Evolutionary conservation across 1,284 basidiomycete genomes (phyloP).

Genomic region (Testicularia cyperi): DNA sequence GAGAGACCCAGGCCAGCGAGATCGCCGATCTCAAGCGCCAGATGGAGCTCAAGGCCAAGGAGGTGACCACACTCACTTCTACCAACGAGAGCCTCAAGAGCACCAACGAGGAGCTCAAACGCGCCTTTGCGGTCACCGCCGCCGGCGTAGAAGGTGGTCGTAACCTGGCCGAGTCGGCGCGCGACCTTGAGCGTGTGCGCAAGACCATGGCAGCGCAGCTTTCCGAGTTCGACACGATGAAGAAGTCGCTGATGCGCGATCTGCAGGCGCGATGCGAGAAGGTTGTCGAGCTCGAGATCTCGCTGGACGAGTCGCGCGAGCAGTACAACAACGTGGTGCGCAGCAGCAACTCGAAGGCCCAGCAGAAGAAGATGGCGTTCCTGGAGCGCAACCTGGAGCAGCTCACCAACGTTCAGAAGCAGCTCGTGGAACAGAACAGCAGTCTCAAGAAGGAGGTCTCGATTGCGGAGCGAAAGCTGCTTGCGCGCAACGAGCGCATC

Average conservation of each 20-base stretch:
- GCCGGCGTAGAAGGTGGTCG: slow-evolving; percentile 95
- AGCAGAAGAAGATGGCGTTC: slow-evolving; percentile 99
- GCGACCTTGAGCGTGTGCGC: slow-evolving; percentile 93
- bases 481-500: slow-evolving; percentile 95
- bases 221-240: slow-evolving; percentile 96
- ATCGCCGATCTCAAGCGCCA: slow-evolving; percentile 87
- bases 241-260: slow-evolving; percentile 98
- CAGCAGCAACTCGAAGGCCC: slow-evolving; percentile 94
- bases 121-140: slow-evolving; percentile 82
- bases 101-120: slow-evolving; percentile 95
- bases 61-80: slow-evolving; percentile 79
- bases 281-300: slow-evolving; percentile 98
- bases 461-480: slow-evolving; percentile 90
- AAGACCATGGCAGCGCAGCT: slow-evolving; percentile 96
- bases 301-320: slow-evolving; percentile 96
- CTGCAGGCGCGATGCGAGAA: slow-evolving; percentile 99
- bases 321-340: slow-evolving; percentile 98
- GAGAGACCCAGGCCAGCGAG: slow-evolving; percentile 84
- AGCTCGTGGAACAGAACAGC: slow-evolving; percentile 98
- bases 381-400: slow-evolving; percentile 96
- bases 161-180: slow-evolving; percentile 79
- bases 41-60: slow-evolving; percentile 80
- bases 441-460: slow-evolving; percentile 96
- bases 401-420: slow-evolving; percentile 92
- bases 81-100: slow-evolving; percentile 91